Base-by-base conservation (phyloP, 78 protist species). In the Dictyostelium citrinum region DNA sequence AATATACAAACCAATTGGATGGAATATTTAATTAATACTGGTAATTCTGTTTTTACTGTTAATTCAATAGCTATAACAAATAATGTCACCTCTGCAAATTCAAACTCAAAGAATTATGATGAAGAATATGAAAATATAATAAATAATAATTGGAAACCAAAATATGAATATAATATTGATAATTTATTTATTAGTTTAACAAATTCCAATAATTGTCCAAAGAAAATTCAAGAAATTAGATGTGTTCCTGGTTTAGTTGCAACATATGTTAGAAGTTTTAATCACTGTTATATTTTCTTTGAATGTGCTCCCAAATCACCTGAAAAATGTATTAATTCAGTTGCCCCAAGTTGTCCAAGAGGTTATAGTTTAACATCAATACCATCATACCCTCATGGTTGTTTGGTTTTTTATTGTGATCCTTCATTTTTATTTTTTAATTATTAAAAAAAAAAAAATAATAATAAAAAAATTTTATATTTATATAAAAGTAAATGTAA, bases 331-430 rank as follows among this genome's bases (percentile, higher is more conserved):
- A 11, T 0, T 8, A 12, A 1, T 12, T 12, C 37, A 4, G 2
- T 29, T 14, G 22, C 33, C 2, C 75, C 93, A 60, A 78, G n/a
- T 16, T 86, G 93, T 11, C 41, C 68, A 60, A 37, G 10, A 11
- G 68, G 68, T 27, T 86, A 78, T 24, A 33, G 35, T 12, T 22
- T 86, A 5, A 64, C 37, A 10, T 17, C 58, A 31, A 37, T 67
- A 22, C 78, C 84, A 45, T 86, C 93, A 7, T 16, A 31, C 14
- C 93, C 83, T 16, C 14, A 78, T 49, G 93, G 85, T 39, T 86
- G 93, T 33, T 55, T 55, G 43, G 67, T 17, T 16, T 67, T 43
- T 31, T 86, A 49, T 39, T 86, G 93, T 78, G 93, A 86, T 51
- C 83, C 91, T 27, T 41, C 79, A n/a, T 83, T 83, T 31, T 68